Evolutionary conservation across 371 early-diverging fungal genomes (phyloP), one percentile per base, ranked within the genome.

Genomic region (Dichotomocladium elegans): DNA sequence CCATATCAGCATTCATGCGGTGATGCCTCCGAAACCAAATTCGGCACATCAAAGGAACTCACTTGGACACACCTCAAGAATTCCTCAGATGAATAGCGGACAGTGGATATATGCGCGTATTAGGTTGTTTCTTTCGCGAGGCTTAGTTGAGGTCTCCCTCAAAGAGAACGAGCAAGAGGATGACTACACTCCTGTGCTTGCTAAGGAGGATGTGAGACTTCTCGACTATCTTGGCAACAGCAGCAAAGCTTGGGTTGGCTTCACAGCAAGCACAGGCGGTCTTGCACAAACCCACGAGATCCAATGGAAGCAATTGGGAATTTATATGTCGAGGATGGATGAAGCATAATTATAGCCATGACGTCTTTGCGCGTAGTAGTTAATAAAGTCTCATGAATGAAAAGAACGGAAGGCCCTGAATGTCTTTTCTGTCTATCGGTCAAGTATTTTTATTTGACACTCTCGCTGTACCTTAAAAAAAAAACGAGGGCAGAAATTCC

Each of bases 181-280:
- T 7, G 51, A 57, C 2, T 66, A 64, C 46, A 48, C 53, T 1
- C 42, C 55, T 8, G 67, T 74, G 10, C 57, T 74, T 9, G 29
- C 28, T 5, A 31, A 41, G 10, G 21, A 50, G 4, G 41, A 58
- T 17, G 24, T 66, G 27, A 31, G 53, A 17, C 17, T 66, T 1
- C 15, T 10, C 7, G 43, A 51, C 14, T 72, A 67, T 47, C 29
- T 72, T 17, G 40, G 53, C 24, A 50, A 54, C 14, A 22, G 31
- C 12, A 43, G 41, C 19, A 28, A 56, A 14, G 56, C 47, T 12
- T 70, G 61, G 70, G 40, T 81, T 46, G 82, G 82, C 1, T 77
- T 77, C 45, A 77, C 82, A 11, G 82, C 79, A 7, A 69, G 74
- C 27, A 81, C 82, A 24, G 82, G 82, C 14, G 82, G 82, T 19